These are phyloP conservation scores for Tremellales sp. DNA, from an alignment of 1,284 basidiomycete species.

Conservation along the genomic window DNA sequence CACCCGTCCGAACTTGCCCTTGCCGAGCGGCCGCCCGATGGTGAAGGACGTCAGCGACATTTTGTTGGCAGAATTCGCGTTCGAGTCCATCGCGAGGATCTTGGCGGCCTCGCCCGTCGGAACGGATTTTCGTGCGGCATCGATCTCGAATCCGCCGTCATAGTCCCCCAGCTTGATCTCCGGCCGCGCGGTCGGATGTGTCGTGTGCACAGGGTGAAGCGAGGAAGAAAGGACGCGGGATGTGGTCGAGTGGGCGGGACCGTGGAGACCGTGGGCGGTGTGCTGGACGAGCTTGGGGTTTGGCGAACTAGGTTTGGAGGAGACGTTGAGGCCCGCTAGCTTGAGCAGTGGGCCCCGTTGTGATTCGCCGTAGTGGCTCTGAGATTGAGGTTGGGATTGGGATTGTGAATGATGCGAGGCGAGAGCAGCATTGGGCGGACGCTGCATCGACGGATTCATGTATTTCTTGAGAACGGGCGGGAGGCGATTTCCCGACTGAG, in stretches of 20 bases:
- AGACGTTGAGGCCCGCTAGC: conserved; percentile 40
- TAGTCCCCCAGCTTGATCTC: conserved; percentile 62
- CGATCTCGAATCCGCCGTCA: conserved; percentile 79
- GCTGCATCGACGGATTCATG: conserved; percentile 44
- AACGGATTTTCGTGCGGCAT: conserved; percentile 54
- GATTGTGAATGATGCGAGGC: conserved; percentile 12
- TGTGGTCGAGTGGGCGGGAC: conserved; percentile 44
- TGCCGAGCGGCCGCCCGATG: conserved; percentile 91
- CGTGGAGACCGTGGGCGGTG: conserved; percentile 45
- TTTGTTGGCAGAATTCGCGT: neutral
- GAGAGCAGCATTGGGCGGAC: conserved; percentile 41
- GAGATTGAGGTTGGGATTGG: neutral
- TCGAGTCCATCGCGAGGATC: conserved; percentile 63
- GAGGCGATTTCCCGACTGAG: conserved; percentile 27
- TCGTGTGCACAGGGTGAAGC: conserved; percentile 17
- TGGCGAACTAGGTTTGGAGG: conserved; percentile 12
- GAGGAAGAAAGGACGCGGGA: conserved; percentile 28
- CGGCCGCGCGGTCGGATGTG: conserved; percentile 4
- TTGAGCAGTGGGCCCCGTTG: conserved; percentile 39
- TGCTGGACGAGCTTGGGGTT: conserved; percentile 25
- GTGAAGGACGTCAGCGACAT: conserved; percentile 74
- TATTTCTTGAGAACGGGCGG: conserved; percentile 48
- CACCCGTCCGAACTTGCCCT: conserved; percentile 97
- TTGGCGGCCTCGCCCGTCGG: conserved; percentile 69
- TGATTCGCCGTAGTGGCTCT: conserved; percentile 16